Percentiles rank a stretch among this genome's conserved stretches.
Evolutionary conservation across 164 flowering plant genomes (phyloP).

Genomic region (Macadamia tetraphylla): DNA sequence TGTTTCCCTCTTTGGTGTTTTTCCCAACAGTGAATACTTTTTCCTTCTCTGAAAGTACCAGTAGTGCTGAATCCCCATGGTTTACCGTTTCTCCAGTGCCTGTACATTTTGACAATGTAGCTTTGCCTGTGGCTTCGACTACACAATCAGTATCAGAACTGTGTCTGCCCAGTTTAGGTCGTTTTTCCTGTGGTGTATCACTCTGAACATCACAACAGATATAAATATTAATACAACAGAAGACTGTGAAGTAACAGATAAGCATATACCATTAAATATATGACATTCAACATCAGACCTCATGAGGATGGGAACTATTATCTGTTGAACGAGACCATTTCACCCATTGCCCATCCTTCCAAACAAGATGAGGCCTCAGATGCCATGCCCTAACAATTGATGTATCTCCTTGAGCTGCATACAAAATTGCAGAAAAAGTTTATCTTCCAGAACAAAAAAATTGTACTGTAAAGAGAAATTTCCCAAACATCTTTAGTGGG

Average conservation of each 20-base stretch:
- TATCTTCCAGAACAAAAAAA: slow-evolving; percentile 3
- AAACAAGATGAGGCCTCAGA: slow-evolving; percentile 69
- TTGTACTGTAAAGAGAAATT: neutral
- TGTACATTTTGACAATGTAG: slow-evolving; percentile 20
- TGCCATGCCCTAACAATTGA: slow-evolving; percentile 65
- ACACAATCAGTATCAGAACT: slow-evolving; percentile 21
- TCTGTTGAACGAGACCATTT: slow-evolving; percentile 46
- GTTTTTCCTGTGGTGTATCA: slow-evolving; percentile 70
- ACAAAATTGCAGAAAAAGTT: neutral
- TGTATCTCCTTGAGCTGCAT: slow-evolving; percentile 63
- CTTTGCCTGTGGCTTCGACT: slow-evolving; percentile 37
- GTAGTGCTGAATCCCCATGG: slow-evolving; percentile 33
- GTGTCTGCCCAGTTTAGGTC: slow-evolving; percentile 40
- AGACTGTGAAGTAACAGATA: neutral
- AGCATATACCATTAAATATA: neutral
- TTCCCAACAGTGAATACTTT: slow-evolving; percentile 62
- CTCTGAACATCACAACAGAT: slow-evolving; percentile 33
- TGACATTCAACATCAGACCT: slow-evolving; percentile 25
- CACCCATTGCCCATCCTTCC: slow-evolving; percentile 85
- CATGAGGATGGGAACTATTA: slow-evolving; percentile 26
- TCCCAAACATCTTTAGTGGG: no score
- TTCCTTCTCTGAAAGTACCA: slow-evolving; percentile 48
- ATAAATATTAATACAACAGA: neutral
- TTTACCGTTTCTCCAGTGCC: slow-evolving; percentile 18
- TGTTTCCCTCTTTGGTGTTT: slow-evolving; percentile 35